Evolutionary conservation across 2,329 filamentous ascomycete species (phyloP).

Genomic region (Colletotrichum sp.): DNA sequence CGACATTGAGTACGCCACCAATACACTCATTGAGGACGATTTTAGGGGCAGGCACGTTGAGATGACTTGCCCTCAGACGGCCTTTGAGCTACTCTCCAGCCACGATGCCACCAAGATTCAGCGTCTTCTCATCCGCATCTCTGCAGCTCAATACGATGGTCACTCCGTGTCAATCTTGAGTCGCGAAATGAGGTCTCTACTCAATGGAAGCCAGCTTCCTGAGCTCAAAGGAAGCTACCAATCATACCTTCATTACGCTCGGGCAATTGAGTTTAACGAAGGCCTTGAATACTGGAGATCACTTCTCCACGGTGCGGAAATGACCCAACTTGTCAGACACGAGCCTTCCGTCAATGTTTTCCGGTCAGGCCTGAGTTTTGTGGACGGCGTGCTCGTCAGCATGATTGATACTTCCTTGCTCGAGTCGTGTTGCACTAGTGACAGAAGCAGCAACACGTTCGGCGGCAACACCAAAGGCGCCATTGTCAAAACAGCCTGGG

Average conservation of each 20-base stretch:
- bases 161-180: constrained; percentile 48
- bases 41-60: not conserved
- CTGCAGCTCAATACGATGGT: constrained; percentile 54
- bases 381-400: not conserved
- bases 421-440: not conserved
- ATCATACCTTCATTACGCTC: constrained; percentile 50
- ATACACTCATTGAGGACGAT: not conserved
- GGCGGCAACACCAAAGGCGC: not conserved
- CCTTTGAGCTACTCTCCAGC: not conserved
- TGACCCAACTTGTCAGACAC: constrained; percentile 38
- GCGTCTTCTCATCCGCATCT: constrained; percentile 48
- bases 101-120: not conserved
- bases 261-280: constrained; percentile 39
- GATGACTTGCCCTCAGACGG: not conserved
- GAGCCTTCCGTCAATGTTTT: not conserved
- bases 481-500: not conserved
- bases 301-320: constrained; percentile 46
- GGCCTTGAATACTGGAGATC: constrained; percentile 46
- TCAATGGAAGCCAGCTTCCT: constrained; percentile 30
- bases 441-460: not conserved
- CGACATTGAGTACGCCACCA: not conserved
- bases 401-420: not conserved
- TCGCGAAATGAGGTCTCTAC: constrained; percentile 51
- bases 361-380: not conserved
- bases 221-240: constrained; percentile 30